Percentiles rank a stretch among this genome's conserved stretches.
Evolutionary conservation across 305 asterid genomes (phyloP).

Genomic region (Rubia tinctorum): DNA sequence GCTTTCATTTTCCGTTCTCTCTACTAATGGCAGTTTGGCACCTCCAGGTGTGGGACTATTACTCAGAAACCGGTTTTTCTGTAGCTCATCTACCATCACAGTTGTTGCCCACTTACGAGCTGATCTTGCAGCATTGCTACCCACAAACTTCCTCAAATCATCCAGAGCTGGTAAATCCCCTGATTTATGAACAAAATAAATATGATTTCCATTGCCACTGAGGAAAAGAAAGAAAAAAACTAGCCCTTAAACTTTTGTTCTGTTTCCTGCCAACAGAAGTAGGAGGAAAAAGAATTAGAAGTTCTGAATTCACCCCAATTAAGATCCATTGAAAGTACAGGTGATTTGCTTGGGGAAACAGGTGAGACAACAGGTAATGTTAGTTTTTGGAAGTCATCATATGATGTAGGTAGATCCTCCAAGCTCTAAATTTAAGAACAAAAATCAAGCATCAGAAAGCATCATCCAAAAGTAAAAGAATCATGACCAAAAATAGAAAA

Average conservation of each 20-base stretch:
- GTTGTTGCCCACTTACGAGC: slow-evolving; percentile 44
- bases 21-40: slow-evolving; percentile 23
- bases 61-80: slow-evolving; percentile 32
- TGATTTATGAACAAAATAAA: slow-evolving; percentile 21
- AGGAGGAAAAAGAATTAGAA: not conserved
- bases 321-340: slow-evolving; percentile 35
- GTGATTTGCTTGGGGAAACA: slow-evolving; percentile 39
- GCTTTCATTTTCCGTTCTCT: slow-evolving; percentile 24
- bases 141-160: slow-evolving; percentile 45
- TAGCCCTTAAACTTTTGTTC: not conserved
- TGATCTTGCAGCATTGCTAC: slow-evolving; percentile 26
- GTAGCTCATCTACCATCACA: slow-evolving; percentile 33
- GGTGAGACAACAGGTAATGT: slow-evolving; percentile 47
- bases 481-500: slow-evolving; percentile 4
- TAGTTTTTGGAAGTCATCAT: slow-evolving; percentile 54
- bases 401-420: slow-evolving; percentile 58
- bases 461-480: not conserved
- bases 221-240: not conserved
- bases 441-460: not conserved
- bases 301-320: slow-evolving; percentile 58
- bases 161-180: slow-evolving; percentile 65
- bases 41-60: slow-evolving; percentile 15
- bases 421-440: slow-evolving; percentile 40
- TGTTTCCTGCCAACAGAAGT: not conserved
- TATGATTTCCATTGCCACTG: slow-evolving; percentile 8